phyloP scores from a whole-genome alignment of 1,284 basidiomycete species.

The Boletus mariae region DNA sequence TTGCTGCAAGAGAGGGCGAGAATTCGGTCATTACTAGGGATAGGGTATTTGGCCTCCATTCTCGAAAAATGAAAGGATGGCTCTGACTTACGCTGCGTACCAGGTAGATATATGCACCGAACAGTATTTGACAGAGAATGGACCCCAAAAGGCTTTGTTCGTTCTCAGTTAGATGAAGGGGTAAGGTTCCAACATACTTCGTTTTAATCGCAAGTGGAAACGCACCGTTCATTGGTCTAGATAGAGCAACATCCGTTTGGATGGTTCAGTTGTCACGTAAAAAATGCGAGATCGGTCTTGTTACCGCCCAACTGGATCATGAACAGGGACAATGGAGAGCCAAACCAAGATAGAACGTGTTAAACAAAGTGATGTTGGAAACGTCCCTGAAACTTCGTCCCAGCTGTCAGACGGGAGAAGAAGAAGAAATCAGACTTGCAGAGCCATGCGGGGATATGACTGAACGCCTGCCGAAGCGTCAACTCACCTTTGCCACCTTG shows the following conservation, averaged over 20 bases:
- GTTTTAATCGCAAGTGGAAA: constrained; percentile 14
- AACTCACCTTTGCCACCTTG: constrained; percentile 15
- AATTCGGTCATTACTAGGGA: constrained; percentile 42
- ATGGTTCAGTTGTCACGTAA: constrained; percentile 23
- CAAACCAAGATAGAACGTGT: constrained; percentile 25
- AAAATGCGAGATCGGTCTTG: constrained; percentile 12
- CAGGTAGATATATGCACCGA: constrained; percentile 25
- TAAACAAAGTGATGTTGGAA: constrained; percentile 18
- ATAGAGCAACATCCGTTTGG: constrained; percentile 12
- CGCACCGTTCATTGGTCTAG: constrained; percentile 13
- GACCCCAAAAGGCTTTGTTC: constrained; percentile 12
- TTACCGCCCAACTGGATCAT: constrained; percentile 10
- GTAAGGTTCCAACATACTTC: constrained; percentile 20
- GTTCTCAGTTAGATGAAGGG: constrained; percentile 23
- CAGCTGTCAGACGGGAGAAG: constrained; percentile 20
- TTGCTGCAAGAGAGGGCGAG: constrained; percentile 56
- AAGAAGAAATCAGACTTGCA: constrained; percentile 24
- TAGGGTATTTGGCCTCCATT: constrained; percentile 33
- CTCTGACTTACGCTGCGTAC: constrained; percentile 15
- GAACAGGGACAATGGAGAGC: constrained; percentile 13
- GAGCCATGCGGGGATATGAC: constrained; percentile 20
- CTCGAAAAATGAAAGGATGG: constrained; percentile 16
- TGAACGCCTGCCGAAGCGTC: constrained; percentile 15
- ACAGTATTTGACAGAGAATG: constrained; percentile 16
- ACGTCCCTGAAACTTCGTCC: constrained; percentile 22